Evolutionary conservation across 2,329 filamentous ascomycete genomes (phyloP), one percentile per base, ranked within the genome.

Genomic region (Penicillium sp.): DNA sequence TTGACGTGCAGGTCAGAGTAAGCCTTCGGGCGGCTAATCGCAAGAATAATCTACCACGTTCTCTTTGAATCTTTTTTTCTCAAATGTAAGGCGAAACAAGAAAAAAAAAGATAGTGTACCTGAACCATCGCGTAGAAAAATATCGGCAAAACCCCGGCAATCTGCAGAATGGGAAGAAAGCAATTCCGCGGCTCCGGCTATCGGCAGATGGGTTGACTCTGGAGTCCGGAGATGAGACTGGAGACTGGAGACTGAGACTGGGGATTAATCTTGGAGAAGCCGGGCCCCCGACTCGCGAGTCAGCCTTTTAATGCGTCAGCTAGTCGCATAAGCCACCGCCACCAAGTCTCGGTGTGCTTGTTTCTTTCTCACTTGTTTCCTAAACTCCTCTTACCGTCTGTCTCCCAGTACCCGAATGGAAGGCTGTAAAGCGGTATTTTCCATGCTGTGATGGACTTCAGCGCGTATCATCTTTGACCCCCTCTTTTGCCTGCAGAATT

Each of bases 331-430:
- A 46, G 52, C 21, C 52, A 54, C 52, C 31, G 21, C 52, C 15
- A 45, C 49, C 15, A 55, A 30, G 5, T 31, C 53, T 56, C 47
- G 53, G 26, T 46, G 53, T 56, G 53, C 53, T 55, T 55, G 52
- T 30, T 26, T 50, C 48, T 50, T 38, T 15, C 31, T 38, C 31
- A 26, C 4, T 26, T 6, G 2, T 4, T 6, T 26, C 26, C 26
- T 26, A 6, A 26, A 26, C 5, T 26, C 4, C 26, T 26, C 4
- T 26, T 26, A 26, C 26, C 4, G 26, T 26, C 26, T 26, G 2
- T 21, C 26, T 26, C 26, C 3, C 26, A 4, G 26, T 26, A 4
- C 26, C 1, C 26, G 1, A 26, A 26, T 26, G 4, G 26, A 26
- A 4, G 26, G 26, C 26, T 26, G 26, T 6, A 26, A 26, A 4